Evolutionary conservation across 257 asterid species (phyloP).

Genomic region (Verbena officinalis): DNA sequence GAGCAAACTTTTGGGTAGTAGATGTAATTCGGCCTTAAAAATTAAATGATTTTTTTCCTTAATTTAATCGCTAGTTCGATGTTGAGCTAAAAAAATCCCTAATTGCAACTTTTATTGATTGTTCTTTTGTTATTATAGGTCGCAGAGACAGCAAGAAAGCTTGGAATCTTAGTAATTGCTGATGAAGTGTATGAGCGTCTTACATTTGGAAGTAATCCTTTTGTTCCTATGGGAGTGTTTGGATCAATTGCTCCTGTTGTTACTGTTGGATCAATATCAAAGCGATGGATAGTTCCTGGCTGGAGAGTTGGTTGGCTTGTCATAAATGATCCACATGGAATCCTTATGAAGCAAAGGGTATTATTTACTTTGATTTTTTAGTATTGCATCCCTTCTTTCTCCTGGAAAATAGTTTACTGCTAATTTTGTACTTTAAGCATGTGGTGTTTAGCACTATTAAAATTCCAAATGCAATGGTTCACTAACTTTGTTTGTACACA

Average conservation of each 20-base stretch:
- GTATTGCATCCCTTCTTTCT: background rate
- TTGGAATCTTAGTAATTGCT: conserved; percentile 75
- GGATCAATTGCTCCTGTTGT: conserved; percentile 72
- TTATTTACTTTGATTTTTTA: background rate
- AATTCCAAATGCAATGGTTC: conserved; percentile 1
- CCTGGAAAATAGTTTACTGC: background rate
- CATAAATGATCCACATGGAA: conserved; percentile 60
- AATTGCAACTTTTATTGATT: background rate
- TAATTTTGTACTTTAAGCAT: conserved; percentile 6
- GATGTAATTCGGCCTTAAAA: no score
- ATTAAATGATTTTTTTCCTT: no score
- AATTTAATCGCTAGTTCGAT: no score
- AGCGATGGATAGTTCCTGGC: conserved; percentile 90
- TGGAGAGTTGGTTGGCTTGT: conserved; percentile 92
- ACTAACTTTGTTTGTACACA: no score
- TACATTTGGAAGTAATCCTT: conserved; percentile 67
- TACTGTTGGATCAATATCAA: conserved; percentile 78
- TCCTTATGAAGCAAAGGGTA: conserved; percentile 74
- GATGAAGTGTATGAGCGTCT: conserved; percentile 88
- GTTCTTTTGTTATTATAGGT: conserved; percentile 40
- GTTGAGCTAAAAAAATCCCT: no score
- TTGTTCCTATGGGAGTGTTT: conserved; percentile 86
- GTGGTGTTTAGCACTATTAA: background rate
- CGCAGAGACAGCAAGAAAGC: conserved; percentile 80
- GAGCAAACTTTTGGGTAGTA: no score